Conservation (phyloP, 306 rosid species). For the Begonia masoniana region DNA sequence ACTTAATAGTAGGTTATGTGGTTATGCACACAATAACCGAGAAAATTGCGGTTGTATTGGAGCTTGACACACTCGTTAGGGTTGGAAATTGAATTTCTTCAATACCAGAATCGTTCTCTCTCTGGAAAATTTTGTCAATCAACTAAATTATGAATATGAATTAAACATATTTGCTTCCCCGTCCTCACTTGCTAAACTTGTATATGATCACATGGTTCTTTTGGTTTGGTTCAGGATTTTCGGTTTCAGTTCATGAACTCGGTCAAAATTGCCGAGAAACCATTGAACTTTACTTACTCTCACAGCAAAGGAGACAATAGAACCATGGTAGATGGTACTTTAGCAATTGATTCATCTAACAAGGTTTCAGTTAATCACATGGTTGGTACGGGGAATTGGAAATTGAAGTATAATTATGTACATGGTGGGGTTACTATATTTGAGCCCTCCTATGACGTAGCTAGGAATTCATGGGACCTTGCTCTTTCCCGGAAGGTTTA, state of each 20-base stretch:
- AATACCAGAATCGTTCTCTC: no score
- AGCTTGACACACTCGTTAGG: no score
- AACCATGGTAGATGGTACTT: slow-evolving; percentile 65
- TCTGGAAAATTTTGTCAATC: no score
- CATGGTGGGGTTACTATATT: slow-evolving; percentile 59
- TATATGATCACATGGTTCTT: no score
- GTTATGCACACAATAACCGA: no score
- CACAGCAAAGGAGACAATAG: slow-evolving; percentile 58
- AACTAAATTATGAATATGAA: no score
- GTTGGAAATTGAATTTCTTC: no score
- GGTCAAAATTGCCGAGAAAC: slow-evolving; percentile 64
- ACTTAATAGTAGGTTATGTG: no score
- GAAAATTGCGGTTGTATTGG: no score
- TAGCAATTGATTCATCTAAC: slow-evolving; percentile 59
- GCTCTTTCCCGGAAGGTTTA: slow-evolving; percentile 52
- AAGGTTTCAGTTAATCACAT: slow-evolving; percentile 68
- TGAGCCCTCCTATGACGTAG: slow-evolving; percentile 63
- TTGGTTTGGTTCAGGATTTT: slow-evolving; percentile 43
- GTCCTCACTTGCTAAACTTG: no score
- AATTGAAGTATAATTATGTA: slow-evolving; percentile 64
- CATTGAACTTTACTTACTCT: slow-evolving; percentile 66
- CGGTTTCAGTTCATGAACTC: slow-evolving; percentile 85
- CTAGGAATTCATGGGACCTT: slow-evolving; percentile 83
- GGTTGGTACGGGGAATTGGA: slow-evolving; percentile 49
- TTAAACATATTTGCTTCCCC: no score